phyloP scores from a whole-genome alignment of 495 filamentous ascomycete genomes.

The Letharia columbiana region DNA sequence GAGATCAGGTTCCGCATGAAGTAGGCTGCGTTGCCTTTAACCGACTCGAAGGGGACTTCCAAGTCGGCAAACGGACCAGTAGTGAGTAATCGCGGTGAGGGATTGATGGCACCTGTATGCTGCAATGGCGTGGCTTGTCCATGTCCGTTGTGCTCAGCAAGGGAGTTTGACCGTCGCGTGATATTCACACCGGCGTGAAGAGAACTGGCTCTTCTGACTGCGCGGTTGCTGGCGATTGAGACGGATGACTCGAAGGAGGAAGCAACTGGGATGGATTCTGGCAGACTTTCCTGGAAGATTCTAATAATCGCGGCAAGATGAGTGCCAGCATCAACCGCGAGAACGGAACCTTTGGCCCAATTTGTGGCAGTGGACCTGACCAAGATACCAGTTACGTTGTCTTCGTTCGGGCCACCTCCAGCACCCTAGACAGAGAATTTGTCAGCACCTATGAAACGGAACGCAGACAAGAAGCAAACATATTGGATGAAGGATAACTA shows the following conservation, averaged over 20 bases:
- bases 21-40: slow-evolving; percentile 70
- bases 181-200: slow-evolving; percentile 5
- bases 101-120: slow-evolving; percentile 9
- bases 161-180: slow-evolving; percentile 10
- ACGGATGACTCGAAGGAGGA: slow-evolving; percentile 1
- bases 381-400: slow-evolving; percentile 80
- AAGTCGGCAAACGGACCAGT: slow-evolving; percentile 69
- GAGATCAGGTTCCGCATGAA: slow-evolving; percentile 71
- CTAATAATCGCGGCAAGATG: slow-evolving; percentile 75
- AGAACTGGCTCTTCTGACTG: slow-evolving; percentile 9
- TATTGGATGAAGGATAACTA: not conserved
- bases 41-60: slow-evolving; percentile 48
- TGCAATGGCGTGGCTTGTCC: slow-evolving; percentile 24
- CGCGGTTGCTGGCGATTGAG: not conserved
- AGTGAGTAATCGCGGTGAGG: slow-evolving; percentile 17
- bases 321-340: slow-evolving; percentile 88
- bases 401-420: slow-evolving; percentile 82
- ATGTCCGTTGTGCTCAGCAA: slow-evolving; percentile 5
- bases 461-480: slow-evolving; percentile 13
- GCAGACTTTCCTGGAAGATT: slow-evolving; percentile 52
- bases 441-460: slow-evolving; percentile 29
- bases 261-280: slow-evolving; percentile 17
- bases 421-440: slow-evolving; percentile 54
- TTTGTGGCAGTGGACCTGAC: slow-evolving; percentile 68
- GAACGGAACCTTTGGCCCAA: slow-evolving; percentile 70